Conservation (phyloP, 31 red algal genomes). For the Asparagopsis taxiformis region DNA sequence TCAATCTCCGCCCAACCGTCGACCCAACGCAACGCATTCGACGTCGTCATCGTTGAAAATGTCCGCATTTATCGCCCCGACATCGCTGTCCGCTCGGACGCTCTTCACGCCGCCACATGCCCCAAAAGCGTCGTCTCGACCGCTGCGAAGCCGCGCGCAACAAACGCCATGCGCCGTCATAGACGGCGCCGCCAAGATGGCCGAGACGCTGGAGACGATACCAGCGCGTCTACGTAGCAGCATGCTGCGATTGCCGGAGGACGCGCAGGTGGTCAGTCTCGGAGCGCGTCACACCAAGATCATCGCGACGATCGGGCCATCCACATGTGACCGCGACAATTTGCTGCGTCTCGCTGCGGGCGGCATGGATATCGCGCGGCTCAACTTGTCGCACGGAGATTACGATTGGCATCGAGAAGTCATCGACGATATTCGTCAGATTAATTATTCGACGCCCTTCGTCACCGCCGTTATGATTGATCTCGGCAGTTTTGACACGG, state of each 20-base stretch:
- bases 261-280: constrained; percentile 69
- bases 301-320: constrained; percentile 95
- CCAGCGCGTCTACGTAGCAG: constrained; percentile 51
- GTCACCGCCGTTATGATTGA: constrained; percentile 89
- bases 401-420: constrained; percentile 83
- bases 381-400: constrained; percentile 96
- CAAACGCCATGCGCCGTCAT: no score
- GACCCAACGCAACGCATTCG: no score
- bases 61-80: no score
- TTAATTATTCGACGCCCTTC: constrained; percentile 88
- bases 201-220: constrained; percentile 54
- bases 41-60: no score
- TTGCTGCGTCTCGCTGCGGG: constrained; percentile 89
- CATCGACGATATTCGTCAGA: constrained; percentile 79
- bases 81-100: no score
- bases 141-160: no score
- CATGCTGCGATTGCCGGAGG: constrained; percentile 76
- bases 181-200: constrained; percentile 52
- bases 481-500: constrained; percentile 88
- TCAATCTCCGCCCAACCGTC: no score
- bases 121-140: no score
- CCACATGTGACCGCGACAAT: constrained; percentile 59
- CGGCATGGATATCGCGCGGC: constrained; percentile 78
- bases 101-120: no score
- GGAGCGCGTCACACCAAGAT: constrained; percentile 91